A percentile compares a stretch with the other conserved stretches of the same genome.
Conservation (phyloP, 805 yeast genomes). For the Suhomyces faveliae region DNA sequence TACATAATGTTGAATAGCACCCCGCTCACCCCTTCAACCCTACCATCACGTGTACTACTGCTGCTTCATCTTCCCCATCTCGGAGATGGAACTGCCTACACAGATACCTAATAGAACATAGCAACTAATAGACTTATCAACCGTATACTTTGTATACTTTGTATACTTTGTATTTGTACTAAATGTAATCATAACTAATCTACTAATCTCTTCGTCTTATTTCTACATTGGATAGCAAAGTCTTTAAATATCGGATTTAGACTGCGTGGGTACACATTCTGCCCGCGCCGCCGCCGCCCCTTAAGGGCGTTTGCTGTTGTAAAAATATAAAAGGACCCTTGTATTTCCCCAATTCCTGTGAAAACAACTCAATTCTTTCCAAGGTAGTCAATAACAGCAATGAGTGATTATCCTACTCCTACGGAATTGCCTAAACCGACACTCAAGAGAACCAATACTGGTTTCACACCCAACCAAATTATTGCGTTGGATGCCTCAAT, state of each 20-base stretch:
- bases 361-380: not conserved
- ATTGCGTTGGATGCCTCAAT: conserved; percentile 77
- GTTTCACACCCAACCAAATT: conserved; percentile 88
- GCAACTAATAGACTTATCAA: not conserved
- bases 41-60: not conserved
- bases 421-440: conserved; percentile 38
- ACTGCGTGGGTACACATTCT: too few relatives aligned
- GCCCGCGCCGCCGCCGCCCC: conserved; percentile 3
- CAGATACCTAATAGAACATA: not conserved
- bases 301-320: conserved; percentile 1
- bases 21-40: not conserved
- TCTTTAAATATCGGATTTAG: too few relatives aligned
- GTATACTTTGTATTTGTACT: too few relatives aligned
- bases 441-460: conserved; percentile 78
- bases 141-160: not conserved
- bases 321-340: not conserved
- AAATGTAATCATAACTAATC: too few relatives aligned
- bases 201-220: too few relatives aligned
- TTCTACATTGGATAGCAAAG: too few relatives aligned
- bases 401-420: conserved; percentile 41
- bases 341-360: not conserved
- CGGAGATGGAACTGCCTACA: not conserved
- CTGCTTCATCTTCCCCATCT: not conserved
- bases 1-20: not conserved
- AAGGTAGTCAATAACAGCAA: conserved; percentile 6